Conservation (phyloP, 495 filamentous ascomycete genomes). For the Annulohypoxylon stygium region DNA sequence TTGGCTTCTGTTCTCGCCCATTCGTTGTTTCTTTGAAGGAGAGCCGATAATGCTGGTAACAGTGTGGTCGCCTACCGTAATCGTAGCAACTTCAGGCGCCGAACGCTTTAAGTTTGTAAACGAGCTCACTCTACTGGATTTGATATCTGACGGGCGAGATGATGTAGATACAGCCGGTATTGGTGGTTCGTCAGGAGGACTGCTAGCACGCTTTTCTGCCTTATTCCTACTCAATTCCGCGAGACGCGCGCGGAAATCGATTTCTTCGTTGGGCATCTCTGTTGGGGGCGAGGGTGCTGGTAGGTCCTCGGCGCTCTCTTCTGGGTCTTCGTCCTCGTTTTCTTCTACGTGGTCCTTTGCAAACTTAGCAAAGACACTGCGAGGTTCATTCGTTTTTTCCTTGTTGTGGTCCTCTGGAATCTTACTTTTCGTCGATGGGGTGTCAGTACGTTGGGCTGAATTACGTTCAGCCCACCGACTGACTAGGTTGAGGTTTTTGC, state of each 20-base stretch:
- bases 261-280: slow-evolving; percentile 24
- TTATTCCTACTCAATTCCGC: slow-evolving; percentile 34
- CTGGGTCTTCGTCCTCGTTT: slow-evolving; percentile 8
- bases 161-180: slow-evolving; percentile 56
- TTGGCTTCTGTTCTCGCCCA: slow-evolving; percentile 30
- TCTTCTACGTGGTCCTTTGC: slow-evolving; percentile 30
- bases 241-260: slow-evolving; percentile 44
- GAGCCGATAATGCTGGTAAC: slow-evolving; percentile 69
- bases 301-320: background rate
- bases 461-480: slow-evolving; percentile 54
- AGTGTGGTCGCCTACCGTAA: slow-evolving; percentile 86
- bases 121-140: slow-evolving; percentile 37
- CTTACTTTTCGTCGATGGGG: slow-evolving; percentile 12
- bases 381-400: slow-evolving; percentile 16
- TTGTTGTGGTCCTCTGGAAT: slow-evolving; percentile 11
- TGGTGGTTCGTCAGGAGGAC: slow-evolving; percentile 43
- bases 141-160: slow-evolving; percentile 52
- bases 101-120: slow-evolving; percentile 64
- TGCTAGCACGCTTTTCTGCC: background rate
- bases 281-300: slow-evolving; percentile 15
- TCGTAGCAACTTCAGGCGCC: slow-evolving; percentile 81
- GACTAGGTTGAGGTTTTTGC: slow-evolving; percentile 47
- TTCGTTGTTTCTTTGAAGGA: slow-evolving; percentile 56
- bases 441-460: slow-evolving; percentile 42
- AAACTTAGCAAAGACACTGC: slow-evolving; percentile 27